A percentile compares a stretch with the other conserved stretches of the same genome.
phyloP scores from a whole-genome alignment of 73 alveolate species.

The Uronychia setigera region DNA sequence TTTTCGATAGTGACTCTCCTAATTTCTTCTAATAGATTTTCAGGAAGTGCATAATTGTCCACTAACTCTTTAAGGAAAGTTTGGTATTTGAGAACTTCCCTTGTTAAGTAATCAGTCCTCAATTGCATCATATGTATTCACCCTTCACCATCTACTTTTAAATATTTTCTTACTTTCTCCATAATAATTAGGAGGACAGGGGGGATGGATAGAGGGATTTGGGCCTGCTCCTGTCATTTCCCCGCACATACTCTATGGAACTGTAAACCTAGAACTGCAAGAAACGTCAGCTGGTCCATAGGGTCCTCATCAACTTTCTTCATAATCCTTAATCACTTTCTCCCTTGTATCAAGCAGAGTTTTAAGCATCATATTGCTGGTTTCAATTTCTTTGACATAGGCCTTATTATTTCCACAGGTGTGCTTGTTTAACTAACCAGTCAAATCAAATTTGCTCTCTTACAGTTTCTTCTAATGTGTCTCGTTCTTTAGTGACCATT shows the following conservation, averaged over 20 bases:
- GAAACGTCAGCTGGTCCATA: conserved; percentile 1
- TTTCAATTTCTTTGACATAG: neutral
- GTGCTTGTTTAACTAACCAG: neutral
- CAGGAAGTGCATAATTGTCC: neutral
- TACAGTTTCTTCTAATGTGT: neutral
- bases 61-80: neutral
- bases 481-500: neutral
- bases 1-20: conserved; percentile 4
- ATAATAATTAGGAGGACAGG: too few relatives aligned
- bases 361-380: neutral
- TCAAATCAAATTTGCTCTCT: too few relatives aligned
- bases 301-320: neutral
- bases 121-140: neutral
- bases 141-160: neutral
- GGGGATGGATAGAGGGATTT: too few relatives aligned
- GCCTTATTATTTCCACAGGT: neutral
- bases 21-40: neutral
- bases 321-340: neutral
- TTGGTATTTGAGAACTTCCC: neutral
- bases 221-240: neutral
- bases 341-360: neutral
- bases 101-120: neutral
- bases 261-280: neutral
- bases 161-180: too few relatives aligned
- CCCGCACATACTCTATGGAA: neutral